These are phyloP conservation scores for Boletus tomentosulus DNA, from an alignment of 768 basidiomycete species.

Conservation along the genomic window DNA sequence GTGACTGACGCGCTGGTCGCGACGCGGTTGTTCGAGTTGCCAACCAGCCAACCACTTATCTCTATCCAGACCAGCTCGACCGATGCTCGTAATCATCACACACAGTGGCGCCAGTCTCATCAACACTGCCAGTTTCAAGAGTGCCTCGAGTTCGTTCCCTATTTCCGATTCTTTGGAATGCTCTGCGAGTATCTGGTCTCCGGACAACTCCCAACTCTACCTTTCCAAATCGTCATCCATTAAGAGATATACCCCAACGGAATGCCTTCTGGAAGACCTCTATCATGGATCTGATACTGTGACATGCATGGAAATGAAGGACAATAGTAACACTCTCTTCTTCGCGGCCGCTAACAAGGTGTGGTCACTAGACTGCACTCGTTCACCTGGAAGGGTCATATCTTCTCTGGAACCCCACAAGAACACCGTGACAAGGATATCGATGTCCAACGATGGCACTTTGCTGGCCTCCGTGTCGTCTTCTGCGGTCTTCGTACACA, in stretches of 20 bases:
- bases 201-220: constrained; percentile 53
- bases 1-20: constrained; percentile 23
- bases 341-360: constrained; percentile 45
- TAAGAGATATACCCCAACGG: constrained; percentile 48
- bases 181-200: constrained; percentile 44
- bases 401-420: constrained; percentile 54
- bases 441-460: constrained; percentile 54
- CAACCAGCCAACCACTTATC: not conserved
- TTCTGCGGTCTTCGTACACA: constrained; percentile 54
- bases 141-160: constrained; percentile 37
- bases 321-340: constrained; percentile 40
- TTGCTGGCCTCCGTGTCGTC: constrained; percentile 56
- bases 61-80: not conserved
- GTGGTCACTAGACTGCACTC: constrained; percentile 47
- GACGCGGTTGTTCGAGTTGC: constrained; percentile 11
- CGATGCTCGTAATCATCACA: constrained; percentile 56
- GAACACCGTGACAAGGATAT: constrained; percentile 45
- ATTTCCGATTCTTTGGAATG: constrained; percentile 32
- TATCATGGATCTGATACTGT: constrained; percentile 31
- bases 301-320: constrained; percentile 31
- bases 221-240: constrained; percentile 46
- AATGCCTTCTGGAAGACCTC: constrained; percentile 42
- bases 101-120: constrained; percentile 44
- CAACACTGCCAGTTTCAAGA: constrained; percentile 46
- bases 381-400: constrained; percentile 35